These are phyloP conservation scores for Butyriboletus loyo DNA, from an alignment of 768 basidiomycete species.

Conservation along the genomic window DNA sequence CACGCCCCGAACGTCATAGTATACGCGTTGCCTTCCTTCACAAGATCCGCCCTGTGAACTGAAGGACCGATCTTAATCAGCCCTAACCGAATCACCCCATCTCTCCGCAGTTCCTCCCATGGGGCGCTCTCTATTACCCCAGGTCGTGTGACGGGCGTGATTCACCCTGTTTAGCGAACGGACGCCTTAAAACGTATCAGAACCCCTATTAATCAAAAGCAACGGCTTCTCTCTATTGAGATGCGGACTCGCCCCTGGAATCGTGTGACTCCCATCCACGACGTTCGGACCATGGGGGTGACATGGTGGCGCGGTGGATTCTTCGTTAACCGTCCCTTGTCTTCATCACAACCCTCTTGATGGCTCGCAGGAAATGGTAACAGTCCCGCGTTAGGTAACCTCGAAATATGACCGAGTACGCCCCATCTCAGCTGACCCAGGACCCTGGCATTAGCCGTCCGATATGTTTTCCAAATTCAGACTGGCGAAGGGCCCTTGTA, in stretches of 20 bases:
- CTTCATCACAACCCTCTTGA: conserved; percentile 7
- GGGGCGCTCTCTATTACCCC: conserved; percentile 29
- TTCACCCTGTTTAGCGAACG: conserved; percentile 4
- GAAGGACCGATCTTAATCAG: conserved; percentile 13
- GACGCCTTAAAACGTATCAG: conserved; percentile 1
- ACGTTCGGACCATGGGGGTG: not conserved
- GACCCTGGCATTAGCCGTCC: conserved; percentile 9
- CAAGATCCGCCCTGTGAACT: conserved; percentile 24
- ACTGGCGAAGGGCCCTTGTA: conserved; percentile 15
- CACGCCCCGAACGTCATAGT: conserved; percentile 15
- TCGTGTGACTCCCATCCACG: not conserved
- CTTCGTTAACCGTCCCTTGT: not conserved
- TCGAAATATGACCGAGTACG: not conserved
- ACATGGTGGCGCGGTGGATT: not conserved
- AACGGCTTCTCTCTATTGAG: conserved; percentile 5
- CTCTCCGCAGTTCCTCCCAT: conserved; percentile 23
- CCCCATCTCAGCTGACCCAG: conserved; percentile 4
- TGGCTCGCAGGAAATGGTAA: conserved; percentile 6
- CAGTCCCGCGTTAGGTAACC: not conserved
- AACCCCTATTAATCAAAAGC: conserved; percentile 5
- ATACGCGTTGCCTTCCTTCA: conserved; percentile 18
- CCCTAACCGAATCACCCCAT: conserved; percentile 4
- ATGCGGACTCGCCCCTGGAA: not conserved
- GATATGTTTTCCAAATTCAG: conserved; percentile 19
- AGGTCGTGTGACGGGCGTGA: conserved; percentile 26